phyloP scores from a whole-genome alignment of 257 asterid genomes.

The Agastache rugosa region DNA sequence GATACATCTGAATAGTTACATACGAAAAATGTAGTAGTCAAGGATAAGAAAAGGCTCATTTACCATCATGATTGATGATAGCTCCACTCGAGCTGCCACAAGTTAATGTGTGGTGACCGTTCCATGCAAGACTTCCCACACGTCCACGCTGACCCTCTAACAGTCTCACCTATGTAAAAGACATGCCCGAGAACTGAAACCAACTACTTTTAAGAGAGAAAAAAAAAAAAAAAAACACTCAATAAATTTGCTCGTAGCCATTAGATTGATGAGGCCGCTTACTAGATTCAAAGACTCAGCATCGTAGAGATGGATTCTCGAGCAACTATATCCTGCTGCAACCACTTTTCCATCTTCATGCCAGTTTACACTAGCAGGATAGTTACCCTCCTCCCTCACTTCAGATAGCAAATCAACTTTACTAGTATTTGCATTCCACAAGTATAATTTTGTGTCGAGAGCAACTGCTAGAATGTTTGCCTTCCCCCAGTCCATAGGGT shows the following conservation, averaged over 20 bases:
- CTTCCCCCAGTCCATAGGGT: constrained; percentile 80
- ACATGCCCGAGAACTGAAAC: constrained; percentile 12
- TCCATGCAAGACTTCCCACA: constrained; percentile 76
- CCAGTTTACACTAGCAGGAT: constrained; percentile 76
- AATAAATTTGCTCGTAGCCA: neutral
- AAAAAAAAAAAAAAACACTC: neutral
- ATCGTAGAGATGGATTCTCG: constrained; percentile 62
- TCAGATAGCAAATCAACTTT: constrained; percentile 39
- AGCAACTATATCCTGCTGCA: constrained; percentile 59
- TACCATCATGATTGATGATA: constrained; percentile 81
- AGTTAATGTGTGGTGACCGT: constrained; percentile 56
- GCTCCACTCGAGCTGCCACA: constrained; percentile 66
- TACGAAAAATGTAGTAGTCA: neutral
- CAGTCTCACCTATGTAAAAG: constrained; percentile 55
- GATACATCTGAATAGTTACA: neutral
- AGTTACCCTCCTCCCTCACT: constrained; percentile 37
- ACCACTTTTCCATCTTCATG: constrained; percentile 58
- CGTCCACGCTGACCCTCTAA: constrained; percentile 55
- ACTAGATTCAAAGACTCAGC: constrained; percentile 65
- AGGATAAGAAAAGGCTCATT: constrained; percentile 3
- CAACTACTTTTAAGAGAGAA: neutral
- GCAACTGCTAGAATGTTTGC: constrained; percentile 64
- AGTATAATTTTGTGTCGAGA: constrained; percentile 53
- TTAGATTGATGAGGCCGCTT: constrained; percentile 30
- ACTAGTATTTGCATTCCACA: constrained; percentile 53